Evolutionary conservation across 768 basidiomycete species (phyloP).

Genomic region (Tylopilus balloui): DNA sequence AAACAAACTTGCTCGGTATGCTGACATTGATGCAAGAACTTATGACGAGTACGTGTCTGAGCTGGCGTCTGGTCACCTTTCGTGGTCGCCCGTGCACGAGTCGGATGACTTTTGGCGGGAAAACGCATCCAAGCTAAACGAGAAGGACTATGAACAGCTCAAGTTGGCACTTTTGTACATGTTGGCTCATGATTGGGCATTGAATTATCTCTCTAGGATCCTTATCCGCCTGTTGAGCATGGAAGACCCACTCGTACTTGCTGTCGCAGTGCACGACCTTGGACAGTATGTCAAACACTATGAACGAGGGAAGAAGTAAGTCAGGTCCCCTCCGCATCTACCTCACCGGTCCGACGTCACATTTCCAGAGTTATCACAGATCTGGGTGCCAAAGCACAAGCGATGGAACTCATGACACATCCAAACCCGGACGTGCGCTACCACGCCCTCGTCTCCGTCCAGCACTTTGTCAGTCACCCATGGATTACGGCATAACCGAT

Average conservation of each 20-base stretch:
- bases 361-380: constrained; percentile 66
- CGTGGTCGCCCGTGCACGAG: constrained; percentile 95
- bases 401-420: constrained; percentile 93
- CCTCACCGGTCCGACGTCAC: background rate
- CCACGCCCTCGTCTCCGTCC: constrained; percentile 84
- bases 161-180: constrained; percentile 47
- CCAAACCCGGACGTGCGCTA: constrained; percentile 86
- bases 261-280: constrained; percentile 89
- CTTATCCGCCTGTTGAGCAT: constrained; percentile 68
- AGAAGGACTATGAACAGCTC: constrained; percentile 77
- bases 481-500: constrained; percentile 49
- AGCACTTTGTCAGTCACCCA: constrained; percentile 87
- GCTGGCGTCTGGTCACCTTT: constrained; percentile 81
- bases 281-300: constrained; percentile 92
- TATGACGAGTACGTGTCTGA: constrained; percentile 96
- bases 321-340: background rate
- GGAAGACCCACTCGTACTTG: constrained; percentile 71
- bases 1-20: background rate
- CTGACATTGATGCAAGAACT: constrained; percentile 49
- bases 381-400: constrained; percentile 78
- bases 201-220: constrained; percentile 42
- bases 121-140: constrained; percentile 83
- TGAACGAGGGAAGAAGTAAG: constrained; percentile 89
- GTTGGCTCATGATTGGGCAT: background rate
- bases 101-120: constrained; percentile 98